Base-by-base conservation (phyloP, 257 asterid species). In the Thymus quinquecostatus region DNA sequence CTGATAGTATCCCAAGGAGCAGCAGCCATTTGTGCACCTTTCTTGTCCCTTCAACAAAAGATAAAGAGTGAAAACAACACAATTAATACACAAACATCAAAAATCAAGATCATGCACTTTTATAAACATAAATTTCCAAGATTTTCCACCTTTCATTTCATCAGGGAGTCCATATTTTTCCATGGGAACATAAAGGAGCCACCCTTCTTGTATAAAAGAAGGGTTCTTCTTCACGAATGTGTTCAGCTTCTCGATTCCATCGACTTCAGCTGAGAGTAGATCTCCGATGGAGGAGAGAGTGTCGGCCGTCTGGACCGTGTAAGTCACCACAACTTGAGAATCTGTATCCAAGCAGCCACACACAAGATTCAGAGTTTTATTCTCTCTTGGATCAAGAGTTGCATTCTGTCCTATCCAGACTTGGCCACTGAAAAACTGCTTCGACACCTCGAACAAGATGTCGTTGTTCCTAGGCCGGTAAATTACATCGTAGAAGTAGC, bases 181-280 rank as follows among this genome's bases (percentile, higher is more conserved):
- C 89, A 82, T 75, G 0, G 97, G 93, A 44, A 89, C 88, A 70
- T 83, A 92, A 29, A 92, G 70, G 47, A 87, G 62, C 93, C 96
- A 89, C 45, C 90, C 96, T 4, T 60, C 29, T 33, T 76, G 79
- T 43, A 92, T 71, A 58, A 34, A 82, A 49, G 80, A 73, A 1
- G 89, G 86, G 51, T 61, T 51, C 1, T 60, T 75, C 81, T 60
- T 75, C 81, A 89, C 51, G 81, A 75, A 81, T 2, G 86, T 36
- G 72, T 89, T 92, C 84, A 89, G 40, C 3, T 64, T 81, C 82
- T 78, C 76, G 1, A 87, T 75, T n/a, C 77, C 85, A 10, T 70
- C 79, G n/a, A 69, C 76, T 36, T 73, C 77, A 64, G 97, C 84
- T 50, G 90, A 75, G 12, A 92, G 86, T 12, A 74, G 72, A 67